Base-by-base conservation (phyloP, 176 grass and related monocot genomes). In the Cenchrus fungigraminus region DNA sequence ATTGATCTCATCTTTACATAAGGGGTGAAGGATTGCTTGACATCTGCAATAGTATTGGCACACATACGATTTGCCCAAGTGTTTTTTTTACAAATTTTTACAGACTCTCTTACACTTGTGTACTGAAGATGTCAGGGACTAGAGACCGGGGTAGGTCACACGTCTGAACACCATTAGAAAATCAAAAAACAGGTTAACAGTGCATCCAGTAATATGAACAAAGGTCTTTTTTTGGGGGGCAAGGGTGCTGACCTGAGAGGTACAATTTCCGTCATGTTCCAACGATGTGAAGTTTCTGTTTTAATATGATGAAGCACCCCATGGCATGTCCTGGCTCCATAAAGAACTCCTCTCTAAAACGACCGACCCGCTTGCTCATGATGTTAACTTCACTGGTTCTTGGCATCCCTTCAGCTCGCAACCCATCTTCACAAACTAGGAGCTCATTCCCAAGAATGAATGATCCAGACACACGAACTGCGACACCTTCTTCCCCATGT, bases 281-380 rank as follows among this genome's bases (percentile, higher is more conserved):
- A 2, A 22, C 17, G 22, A 92, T 91, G 53, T 85, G 82, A n/a
- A 92, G 76, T 60, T 95, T 88, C 76, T 95, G 93, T 22, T 50
- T 88, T 60, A 31, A 42, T 89, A 92, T 83, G 69, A 86, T 42
- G 65, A 88, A 95, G 15, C 90, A 88, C 22, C 93, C 93, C 10
- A 92, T 88, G 50, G 78, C 61, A 70, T 72, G 82, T 31, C 90
- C 90, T 67, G 94, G 86, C 49, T 79, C 81, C 76, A 96, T 74
- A 67, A 91, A 86, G 49, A 96, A 96, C 34, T 93, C 84, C 82
- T 96, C 91, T 9, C 70, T 37, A 69, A 96, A 96, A 85, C 53
- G 73, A 58, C 94, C 88, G 2, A 91, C 84, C 17, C 84, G 59
- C 60, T 79, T 89, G 74, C 73, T 84, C 12, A 57, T 71, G 29